These are phyloP conservation scores for Herpetomonas samuelpessoai DNA, from an alignment of 208 protist genomes.

Conservation along the genomic window DNA sequence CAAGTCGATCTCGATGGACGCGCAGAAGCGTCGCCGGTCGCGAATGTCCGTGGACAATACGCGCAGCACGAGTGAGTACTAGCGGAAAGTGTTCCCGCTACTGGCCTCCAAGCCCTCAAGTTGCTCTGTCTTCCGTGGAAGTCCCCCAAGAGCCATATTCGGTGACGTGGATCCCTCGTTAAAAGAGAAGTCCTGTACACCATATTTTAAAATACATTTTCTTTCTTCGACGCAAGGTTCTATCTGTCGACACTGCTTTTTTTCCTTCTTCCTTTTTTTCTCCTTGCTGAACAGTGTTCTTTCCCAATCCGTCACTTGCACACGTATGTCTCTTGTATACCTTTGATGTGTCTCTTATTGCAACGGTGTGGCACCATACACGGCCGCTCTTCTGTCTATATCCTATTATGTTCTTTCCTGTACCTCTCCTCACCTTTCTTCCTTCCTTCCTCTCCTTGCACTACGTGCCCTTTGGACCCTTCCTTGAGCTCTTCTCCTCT, in stretches of 20 bases:
- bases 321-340: not conserved
- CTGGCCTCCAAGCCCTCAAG: too few species aligned
- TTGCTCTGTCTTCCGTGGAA: too few species aligned
- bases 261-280: slow-evolving; percentile 11
- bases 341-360: not conserved
- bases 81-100: too few species aligned
- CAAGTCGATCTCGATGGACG: too few species aligned
- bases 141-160: too few species aligned
- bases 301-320: not conserved
- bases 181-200: not conserved
- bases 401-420: slow-evolving; percentile 10
- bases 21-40: too few species aligned
- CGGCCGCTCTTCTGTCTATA: not conserved
- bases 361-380: not conserved
- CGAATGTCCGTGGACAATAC: too few species aligned
- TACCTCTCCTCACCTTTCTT: slow-evolving; percentile 1
- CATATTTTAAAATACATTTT: not conserved
- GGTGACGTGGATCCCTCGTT: too few species aligned
- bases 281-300: not conserved
- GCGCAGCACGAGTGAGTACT: too few species aligned
- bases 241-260: slow-evolving; percentile 10
- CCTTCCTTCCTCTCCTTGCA: not conserved
- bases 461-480: not conserved
- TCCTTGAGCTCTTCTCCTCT: slow-evolving; percentile 3
- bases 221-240: not conserved